Base-by-base conservation (phyloP, 495 filamentous ascomycete species). In the Daldinia caldariorum region DNA sequence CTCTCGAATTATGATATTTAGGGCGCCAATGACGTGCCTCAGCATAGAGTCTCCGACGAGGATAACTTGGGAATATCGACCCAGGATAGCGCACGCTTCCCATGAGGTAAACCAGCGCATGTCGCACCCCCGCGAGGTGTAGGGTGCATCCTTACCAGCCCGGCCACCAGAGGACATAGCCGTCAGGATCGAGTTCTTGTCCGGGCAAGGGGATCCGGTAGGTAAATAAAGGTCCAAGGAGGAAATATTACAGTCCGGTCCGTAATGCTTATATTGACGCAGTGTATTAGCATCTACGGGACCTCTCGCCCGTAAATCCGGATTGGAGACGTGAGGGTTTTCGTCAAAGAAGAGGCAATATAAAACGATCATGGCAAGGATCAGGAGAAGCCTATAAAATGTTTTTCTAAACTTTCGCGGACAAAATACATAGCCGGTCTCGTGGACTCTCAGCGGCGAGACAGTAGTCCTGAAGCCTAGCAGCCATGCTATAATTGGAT, bases 11-110 rank as follows among this genome's bases (percentile, higher is more conserved):
- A 85, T 61, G 26, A 86, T 80, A 62, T 86, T 86, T 56, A 86
- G 70, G 38, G 82, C 83, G 12, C 84, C 84, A 50, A 85, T 81
- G 13, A 86, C 78, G 71, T 86, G 84, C 53, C 84, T 78, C 66
- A 86, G 75, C 84, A 86, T 86, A 43, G 82, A 85, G 68, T 86
- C 84, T 29, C 84, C 84, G 18, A 83, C 67, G 16, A 86, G 71
- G 38, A 85, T 74, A 45, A 86, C 80, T 57, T 84, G 84, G 22
- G 83, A 79, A 49, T 83, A 86, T 7, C 83, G 74, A 16, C 75
- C 74, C 16, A 86, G 58, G 38, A 85, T 83, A 49, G 83, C 79
- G 57, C 84, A 86, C 20, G 83, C 77, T 58, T 86, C 82, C 64
- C 79, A 78, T 5, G 84, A 84, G n/a, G 72, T 79, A 58, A 83